These are phyloP conservation scores for Bretschneidera sinensis DNA, from an alignment of 345 rosid genomes.

Conservation along the genomic window DNA sequence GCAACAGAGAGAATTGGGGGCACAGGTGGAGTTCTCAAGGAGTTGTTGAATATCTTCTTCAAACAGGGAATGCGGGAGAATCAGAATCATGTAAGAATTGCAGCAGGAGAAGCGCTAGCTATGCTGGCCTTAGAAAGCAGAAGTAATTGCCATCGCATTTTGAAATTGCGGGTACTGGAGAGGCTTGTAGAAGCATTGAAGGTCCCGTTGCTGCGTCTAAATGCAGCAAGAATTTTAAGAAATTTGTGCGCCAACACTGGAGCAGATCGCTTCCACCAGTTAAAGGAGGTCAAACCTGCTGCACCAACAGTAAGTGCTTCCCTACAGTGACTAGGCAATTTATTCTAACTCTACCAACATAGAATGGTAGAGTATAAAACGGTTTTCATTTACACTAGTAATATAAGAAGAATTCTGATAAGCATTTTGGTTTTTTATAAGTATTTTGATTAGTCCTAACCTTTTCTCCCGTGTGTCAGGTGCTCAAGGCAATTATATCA, in stretches of 20 bases:
- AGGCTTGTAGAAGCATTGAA: conserved; percentile 56
- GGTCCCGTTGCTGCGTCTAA: conserved; percentile 44
- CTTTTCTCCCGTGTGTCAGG: conserved; percentile 37
- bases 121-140: conserved; percentile 81
- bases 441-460: conserved; percentile 1
- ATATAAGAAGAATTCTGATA: no score
- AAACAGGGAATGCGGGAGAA: conserved; percentile 23
- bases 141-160: conserved; percentile 57
- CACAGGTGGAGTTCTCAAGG: conserved; percentile 77
- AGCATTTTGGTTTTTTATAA: no score
- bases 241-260: conserved; percentile 57
- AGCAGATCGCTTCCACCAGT: conserved; percentile 42
- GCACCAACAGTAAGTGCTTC: conserved; percentile 58
- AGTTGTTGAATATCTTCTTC: conserved; percentile 69
- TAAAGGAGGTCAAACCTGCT: conserved; percentile 48
- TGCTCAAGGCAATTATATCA: conserved; percentile 55
- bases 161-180: conserved; percentile 45
- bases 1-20: conserved; percentile 80
- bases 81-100: conserved; percentile 48
- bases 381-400: no score
- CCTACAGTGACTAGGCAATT: no score
- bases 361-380: no score
- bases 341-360: no score
- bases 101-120: conserved; percentile 87
- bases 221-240: conserved; percentile 76